Evolutionary conservation across 1,284 basidiomycete genomes (phyloP).

Genomic region (Pascua guehoae): DNA sequence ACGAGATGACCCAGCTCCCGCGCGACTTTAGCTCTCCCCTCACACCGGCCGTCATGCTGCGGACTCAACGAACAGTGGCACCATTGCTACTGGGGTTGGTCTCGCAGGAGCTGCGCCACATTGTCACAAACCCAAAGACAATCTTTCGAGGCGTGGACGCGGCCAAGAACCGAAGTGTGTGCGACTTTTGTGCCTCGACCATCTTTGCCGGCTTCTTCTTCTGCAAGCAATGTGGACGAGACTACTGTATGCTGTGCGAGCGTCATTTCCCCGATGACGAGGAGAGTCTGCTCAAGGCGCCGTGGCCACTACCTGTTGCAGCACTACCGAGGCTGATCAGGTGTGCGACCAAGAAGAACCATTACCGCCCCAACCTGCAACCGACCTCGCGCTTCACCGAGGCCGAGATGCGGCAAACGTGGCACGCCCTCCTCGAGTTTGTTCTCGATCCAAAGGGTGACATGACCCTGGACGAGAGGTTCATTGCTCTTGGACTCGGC

Average conservation of each 20-base stretch:
- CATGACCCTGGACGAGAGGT: slow-evolving; percentile 18
- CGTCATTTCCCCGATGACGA: slow-evolving; percentile 64
- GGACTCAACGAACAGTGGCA: slow-evolving; percentile 59
- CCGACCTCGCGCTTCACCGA: slow-evolving; percentile 73
- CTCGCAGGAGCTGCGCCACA: slow-evolving; percentile 64
- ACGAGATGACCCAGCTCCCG: slow-evolving; percentile 35
- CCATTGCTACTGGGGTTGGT: slow-evolving; percentile 65
- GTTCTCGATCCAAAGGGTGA: slow-evolving; percentile 26
- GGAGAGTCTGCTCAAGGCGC: slow-evolving; percentile 50
- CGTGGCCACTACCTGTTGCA: slow-evolving; percentile 51
- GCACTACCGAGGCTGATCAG: slow-evolving; percentile 31
- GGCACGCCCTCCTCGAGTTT: slow-evolving; percentile 34
- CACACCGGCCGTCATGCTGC: slow-evolving; percentile 24
- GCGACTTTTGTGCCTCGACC: slow-evolving; percentile 88
- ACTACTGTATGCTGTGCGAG: slow-evolving; percentile 81
- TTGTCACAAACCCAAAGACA: slow-evolving; percentile 56
- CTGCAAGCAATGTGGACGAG: slow-evolving; percentile 82
- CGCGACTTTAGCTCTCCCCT: slow-evolving; percentile 37
- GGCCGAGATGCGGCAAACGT: slow-evolving; percentile 58
- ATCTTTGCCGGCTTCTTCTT: slow-evolving; percentile 86
- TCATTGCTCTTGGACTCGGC: slow-evolving; percentile 27
- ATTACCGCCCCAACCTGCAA: slow-evolving; percentile 57
- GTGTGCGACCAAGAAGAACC: slow-evolving; percentile 11
- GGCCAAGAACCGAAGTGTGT: slow-evolving; percentile 69
- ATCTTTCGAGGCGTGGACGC: slow-evolving; percentile 70